These are phyloP conservation scores for Marasmius sp. DNA, from an alignment of 1,284 basidiomycete species.

Conservation along the genomic window DNA sequence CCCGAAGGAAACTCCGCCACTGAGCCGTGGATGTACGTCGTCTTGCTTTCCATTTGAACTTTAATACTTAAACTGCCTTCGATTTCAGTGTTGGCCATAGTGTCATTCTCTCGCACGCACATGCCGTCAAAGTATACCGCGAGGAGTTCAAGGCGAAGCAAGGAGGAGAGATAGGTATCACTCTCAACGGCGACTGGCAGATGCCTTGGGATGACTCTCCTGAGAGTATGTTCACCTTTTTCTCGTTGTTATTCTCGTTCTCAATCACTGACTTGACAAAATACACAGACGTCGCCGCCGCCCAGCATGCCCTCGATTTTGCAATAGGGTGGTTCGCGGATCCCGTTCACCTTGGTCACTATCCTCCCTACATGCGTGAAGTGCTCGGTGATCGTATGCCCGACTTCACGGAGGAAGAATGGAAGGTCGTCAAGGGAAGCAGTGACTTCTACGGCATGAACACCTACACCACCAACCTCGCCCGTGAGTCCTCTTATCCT, in stretches of 20 bases:
- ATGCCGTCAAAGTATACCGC: conserved; percentile 64
- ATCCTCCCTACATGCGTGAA: conserved; percentile 61
- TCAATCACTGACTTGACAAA: neutral
- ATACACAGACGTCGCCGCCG: conserved; percentile 55
- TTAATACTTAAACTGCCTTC: conserved; percentile 8
- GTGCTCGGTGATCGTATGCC: conserved; percentile 68
- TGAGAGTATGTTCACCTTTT: conserved; percentile 48
- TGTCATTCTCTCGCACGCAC: conserved; percentile 68
- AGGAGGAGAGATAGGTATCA: conserved; percentile 70
- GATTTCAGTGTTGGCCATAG: conserved; percentile 60
- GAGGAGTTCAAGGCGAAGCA: conserved; percentile 56
- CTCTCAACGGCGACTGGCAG: conserved; percentile 71
- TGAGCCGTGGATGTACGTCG: conserved; percentile 73
- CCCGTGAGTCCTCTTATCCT: conserved; percentile 42
- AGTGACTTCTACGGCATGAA: conserved; percentile 75
- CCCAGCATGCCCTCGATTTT: conserved; percentile 64
- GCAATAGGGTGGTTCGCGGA: conserved; percentile 62
- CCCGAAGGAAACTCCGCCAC: conserved; percentile 59
- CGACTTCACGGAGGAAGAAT: conserved; percentile 61
- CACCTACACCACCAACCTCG: conserved; percentile 72
- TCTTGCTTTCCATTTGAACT: conserved; percentile 3
- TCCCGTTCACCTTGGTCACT: conserved; percentile 73
- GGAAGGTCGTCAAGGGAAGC: conserved; percentile 61
- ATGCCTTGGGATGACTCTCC: conserved; percentile 67
- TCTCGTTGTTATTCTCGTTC: neutral